phyloP scores from a whole-genome alignment of 805 yeast species.

The Jamesozyma piceae region DNA sequence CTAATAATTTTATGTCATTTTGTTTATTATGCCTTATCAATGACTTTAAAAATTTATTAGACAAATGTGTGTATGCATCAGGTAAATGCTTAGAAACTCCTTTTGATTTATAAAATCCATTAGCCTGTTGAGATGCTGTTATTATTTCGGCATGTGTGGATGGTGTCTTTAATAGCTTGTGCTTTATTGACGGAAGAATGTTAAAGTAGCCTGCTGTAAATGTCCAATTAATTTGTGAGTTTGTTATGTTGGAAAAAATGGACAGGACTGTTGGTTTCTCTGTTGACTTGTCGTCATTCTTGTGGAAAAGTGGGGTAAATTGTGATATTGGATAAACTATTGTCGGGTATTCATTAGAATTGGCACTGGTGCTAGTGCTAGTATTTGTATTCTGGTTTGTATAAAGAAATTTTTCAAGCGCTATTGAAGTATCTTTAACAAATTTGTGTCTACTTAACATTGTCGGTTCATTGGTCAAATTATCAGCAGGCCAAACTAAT shows the following conservation, averaged over 20 bases:
- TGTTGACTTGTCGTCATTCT: slow-evolving; percentile 52
- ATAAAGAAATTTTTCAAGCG: slow-evolving; percentile 51
- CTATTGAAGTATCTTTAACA: slow-evolving; percentile 44
- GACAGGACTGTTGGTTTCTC: slow-evolving; percentile 66
- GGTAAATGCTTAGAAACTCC: slow-evolving; percentile 81
- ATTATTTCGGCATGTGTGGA: slow-evolving; percentile 47
- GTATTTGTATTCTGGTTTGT: slow-evolving; percentile 2
- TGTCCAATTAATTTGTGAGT: slow-evolving; percentile 58
- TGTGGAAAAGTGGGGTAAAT: slow-evolving; percentile 67
- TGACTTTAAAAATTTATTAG: slow-evolving; percentile 54
- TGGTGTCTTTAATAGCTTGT: slow-evolving; percentile 44
- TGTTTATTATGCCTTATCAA: slow-evolving; percentile 37
- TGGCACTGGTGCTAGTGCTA: slow-evolving; percentile 16
- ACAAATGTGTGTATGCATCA: slow-evolving; percentile 71
- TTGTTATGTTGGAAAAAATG: slow-evolving; percentile 45
- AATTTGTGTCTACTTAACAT: slow-evolving; percentile 39
- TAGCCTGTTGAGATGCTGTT: slow-evolving; percentile 89
- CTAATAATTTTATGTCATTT: slow-evolving; percentile 47
- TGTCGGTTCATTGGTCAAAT: slow-evolving; percentile 60
- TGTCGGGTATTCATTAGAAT: slow-evolving; percentile 35
- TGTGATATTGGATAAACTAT: slow-evolving; percentile 86
- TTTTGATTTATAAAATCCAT: slow-evolving; percentile 78
- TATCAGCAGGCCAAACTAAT: slow-evolving; percentile 66
- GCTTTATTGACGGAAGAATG: slow-evolving; percentile 66
- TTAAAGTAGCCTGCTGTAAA: slow-evolving; percentile 97